Conservation (phyloP, 2,329 filamentous ascomycete species). For the Lecanicillium sp. region DNA sequence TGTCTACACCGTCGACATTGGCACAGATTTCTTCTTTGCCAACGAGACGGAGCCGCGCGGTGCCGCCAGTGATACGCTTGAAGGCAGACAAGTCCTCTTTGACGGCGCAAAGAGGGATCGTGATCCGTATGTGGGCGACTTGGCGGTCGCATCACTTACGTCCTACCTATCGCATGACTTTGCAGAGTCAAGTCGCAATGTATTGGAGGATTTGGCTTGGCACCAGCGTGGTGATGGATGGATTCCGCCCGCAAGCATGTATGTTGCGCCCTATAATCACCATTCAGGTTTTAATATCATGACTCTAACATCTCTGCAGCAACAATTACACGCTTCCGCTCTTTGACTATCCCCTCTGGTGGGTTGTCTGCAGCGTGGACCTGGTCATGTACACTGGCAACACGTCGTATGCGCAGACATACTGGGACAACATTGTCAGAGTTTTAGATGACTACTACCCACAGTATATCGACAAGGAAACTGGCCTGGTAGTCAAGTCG, state of each 20-base stretch:
- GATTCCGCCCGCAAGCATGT: slow-evolving; percentile 48
- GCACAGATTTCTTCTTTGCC: slow-evolving; percentile 34
- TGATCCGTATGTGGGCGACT: slow-evolving; percentile 45
- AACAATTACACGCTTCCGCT: slow-evolving; percentile 38
- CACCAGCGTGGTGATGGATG: slow-evolving; percentile 44
- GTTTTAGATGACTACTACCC: slow-evolving; percentile 40
- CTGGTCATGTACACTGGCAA: slow-evolving; percentile 43
- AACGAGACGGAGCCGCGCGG: slow-evolving; percentile 42
- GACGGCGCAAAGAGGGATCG: slow-evolving; percentile 46
- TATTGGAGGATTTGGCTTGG: slow-evolving; percentile 39
- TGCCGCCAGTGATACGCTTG: slow-evolving; percentile 32
- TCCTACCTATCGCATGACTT: slow-evolving; percentile 38
- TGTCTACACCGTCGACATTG: slow-evolving; percentile 44
- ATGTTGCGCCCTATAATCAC: slow-evolving; percentile 11
- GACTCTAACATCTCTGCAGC: slow-evolving; percentile 15
- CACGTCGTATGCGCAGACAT: slow-evolving; percentile 28
- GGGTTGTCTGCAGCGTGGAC: slow-evolving; percentile 41
- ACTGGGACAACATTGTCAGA: slow-evolving; percentile 32
- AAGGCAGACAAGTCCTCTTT: slow-evolving; percentile 37
- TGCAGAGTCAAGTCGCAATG: slow-evolving; percentile 32
- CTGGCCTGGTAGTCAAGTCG: slow-evolving; percentile 33
- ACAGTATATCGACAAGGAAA: slow-evolving; percentile 28
- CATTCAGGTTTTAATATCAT: not conserved
- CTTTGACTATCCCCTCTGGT: slow-evolving; percentile 47
- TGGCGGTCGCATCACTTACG: slow-evolving; percentile 40